Evolutionary conservation across 2,329 filamentous ascomycete species (phyloP).

Genomic region (Penicillium sp.): DNA sequence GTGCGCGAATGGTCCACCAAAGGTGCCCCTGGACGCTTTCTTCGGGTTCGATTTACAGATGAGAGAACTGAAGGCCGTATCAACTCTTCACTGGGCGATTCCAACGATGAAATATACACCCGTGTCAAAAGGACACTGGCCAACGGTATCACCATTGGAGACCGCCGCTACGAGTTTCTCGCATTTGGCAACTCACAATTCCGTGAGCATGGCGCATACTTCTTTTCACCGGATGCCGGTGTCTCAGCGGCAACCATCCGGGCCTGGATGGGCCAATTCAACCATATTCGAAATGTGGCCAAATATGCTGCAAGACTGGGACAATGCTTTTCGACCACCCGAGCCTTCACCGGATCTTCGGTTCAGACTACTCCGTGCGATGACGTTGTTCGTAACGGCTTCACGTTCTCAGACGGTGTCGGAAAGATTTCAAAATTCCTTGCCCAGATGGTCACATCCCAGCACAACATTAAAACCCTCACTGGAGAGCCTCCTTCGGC

Average conservation of each 20-base stretch:
- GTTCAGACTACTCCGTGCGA: constrained; percentile 59
- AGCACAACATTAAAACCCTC: constrained; percentile 62
- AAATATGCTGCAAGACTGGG: constrained; percentile 87
- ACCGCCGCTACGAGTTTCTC: constrained; percentile 80
- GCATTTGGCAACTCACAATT: constrained; percentile 96
- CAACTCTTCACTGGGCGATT: constrained; percentile 54
- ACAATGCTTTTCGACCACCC: constrained; percentile 93
- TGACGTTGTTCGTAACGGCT: constrained; percentile 69
- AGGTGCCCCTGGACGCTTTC: constrained; percentile 72
- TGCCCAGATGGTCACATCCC: constrained; percentile 69
- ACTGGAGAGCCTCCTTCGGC: constrained; percentile 67
- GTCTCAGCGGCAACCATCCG: constrained; percentile 75
- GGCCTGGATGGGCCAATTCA: constrained; percentile 81
- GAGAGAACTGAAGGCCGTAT: constrained; percentile 67
- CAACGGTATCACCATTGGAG: constrained; percentile 79
- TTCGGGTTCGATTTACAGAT: constrained; percentile 86
- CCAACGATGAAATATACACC: constrained; percentile 70
- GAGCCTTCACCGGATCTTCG: constrained; percentile 65
- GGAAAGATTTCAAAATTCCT: constrained; percentile 84
- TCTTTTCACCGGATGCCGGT: constrained; percentile 72
- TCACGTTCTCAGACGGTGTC: constrained; percentile 86
- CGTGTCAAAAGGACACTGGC: constrained; percentile 69
- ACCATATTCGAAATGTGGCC: constrained; percentile 76
- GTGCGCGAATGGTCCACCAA: constrained; percentile 68
- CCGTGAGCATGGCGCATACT: constrained; percentile 86